Base-by-base conservation (phyloP, 352 stramenopile genomes). In the Globisporangium alternatum region DNA sequence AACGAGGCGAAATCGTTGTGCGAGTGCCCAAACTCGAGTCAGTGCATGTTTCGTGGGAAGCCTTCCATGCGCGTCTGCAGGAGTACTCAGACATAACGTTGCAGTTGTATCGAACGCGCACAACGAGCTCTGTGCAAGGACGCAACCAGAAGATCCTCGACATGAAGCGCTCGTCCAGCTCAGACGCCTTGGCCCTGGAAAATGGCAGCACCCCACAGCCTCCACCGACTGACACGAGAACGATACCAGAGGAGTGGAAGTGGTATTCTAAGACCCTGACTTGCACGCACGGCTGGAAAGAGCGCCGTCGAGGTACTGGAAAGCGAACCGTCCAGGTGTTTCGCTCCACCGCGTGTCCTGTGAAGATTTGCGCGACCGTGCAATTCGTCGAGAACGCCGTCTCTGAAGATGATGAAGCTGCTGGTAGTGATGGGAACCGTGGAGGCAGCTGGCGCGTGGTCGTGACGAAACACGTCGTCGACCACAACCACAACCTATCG, bases 211-310 rank as follows among this genome's bases (percentile, higher is more conserved):
- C 43, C 43, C 12, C 37, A 43, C 37, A 48, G 0, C 19, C 17
- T 3, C 43, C 43, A 13, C 30, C 56, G 13, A 66, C 60, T 4
- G 54, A 66, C 17, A 64, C 76, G 19, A 65, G 73, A 4, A 65
- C 74, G 47, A 93, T 93, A 7, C 83, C 83, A 0, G 79, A 87
- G 37, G 67, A 78, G 8, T 93, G 76, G 81, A 79, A 82, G 65
- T 93, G 83, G 83, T 93, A 93, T 54, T 91, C 82, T 0, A 93
- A 93, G 63, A 93, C 83, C 0, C 58, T 93, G 8, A 91, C 79
- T 45, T 93, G 83, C 21, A 93, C 83, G 0, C 83, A 93, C 65
- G 83, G 83, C n/a, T 93, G 83, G 83, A 93, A 93, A 49, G 80
- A 90, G 67, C 79, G 83, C 45, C 80, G 78, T 8, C 80, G 83